phyloP scores from a whole-genome alignment of 495 filamentous ascomycete genomes.

The Hypomontagnella submonticulosa region DNA sequence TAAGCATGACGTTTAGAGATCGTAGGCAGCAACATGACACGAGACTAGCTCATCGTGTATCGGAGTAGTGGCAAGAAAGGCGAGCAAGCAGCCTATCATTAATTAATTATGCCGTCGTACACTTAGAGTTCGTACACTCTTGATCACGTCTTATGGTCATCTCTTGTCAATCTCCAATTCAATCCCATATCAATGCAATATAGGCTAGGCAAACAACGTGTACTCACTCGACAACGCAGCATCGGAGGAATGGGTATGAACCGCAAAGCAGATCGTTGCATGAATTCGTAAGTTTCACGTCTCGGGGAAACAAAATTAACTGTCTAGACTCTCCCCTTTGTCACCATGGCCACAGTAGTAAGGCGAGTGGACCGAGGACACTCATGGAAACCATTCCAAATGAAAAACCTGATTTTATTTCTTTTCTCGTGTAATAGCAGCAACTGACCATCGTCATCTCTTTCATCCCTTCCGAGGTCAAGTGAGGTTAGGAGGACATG shows the following conservation, averaged over 20 bases:
- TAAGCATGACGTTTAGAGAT: no score
- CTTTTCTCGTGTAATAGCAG: slow-evolving; percentile 50
- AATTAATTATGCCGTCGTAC: no score
- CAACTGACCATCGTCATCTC: slow-evolving; percentile 39
- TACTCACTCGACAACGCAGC: slow-evolving; percentile 19
- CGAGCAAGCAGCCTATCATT: no score
- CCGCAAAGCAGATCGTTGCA: slow-evolving; percentile 43
- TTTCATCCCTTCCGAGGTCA: slow-evolving; percentile 35
- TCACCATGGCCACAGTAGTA: slow-evolving; percentile 34
- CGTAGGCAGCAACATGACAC: no score
- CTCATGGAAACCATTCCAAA: slow-evolving; percentile 47
- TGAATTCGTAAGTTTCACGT: slow-evolving; percentile 47
- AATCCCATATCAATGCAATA: background rate
- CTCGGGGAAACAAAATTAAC: slow-evolving; percentile 50
- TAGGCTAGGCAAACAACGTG: background rate
- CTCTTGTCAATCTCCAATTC: no score
- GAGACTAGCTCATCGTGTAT: no score
- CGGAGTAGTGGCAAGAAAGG: no score
- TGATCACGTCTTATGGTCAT: no score
- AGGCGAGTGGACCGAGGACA: slow-evolving; percentile 27
- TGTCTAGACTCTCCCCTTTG: slow-evolving; percentile 48
- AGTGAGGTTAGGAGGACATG: slow-evolving; percentile 30
- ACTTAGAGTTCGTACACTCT: no score
- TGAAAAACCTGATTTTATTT: slow-evolving; percentile 54
- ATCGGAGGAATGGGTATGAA: slow-evolving; percentile 4